Percentiles rank a stretch among this genome's conserved stretches.
Conservation (phyloP, 352 stramenopile genomes). For the Globisporangium carolinianum region DNA sequence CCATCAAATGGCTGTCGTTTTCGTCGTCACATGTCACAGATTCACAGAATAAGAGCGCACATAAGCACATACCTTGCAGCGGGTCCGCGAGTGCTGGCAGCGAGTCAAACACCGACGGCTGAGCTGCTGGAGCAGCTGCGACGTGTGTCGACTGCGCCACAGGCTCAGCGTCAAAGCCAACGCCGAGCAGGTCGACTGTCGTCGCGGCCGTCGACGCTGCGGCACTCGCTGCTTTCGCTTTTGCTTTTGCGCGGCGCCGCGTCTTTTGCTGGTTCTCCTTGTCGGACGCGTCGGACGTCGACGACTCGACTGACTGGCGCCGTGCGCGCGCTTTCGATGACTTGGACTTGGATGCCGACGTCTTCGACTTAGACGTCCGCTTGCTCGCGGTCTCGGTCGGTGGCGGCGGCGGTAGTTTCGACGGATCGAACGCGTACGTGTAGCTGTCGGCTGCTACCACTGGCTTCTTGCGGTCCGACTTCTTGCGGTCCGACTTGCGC, state of each 20-base stretch:
- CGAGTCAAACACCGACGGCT: constrained; percentile 35
- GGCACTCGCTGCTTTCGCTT: constrained; percentile 12
- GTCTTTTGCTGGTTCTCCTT: constrained; percentile 25
- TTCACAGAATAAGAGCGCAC: no score
- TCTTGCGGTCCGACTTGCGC: constrained; percentile 10
- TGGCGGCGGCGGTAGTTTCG: constrained; percentile 34
- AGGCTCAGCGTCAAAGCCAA: constrained; percentile 29
- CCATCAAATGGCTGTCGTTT: no score
- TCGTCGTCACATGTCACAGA: no score
- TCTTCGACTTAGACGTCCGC: constrained; percentile 16
- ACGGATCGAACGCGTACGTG: constrained; percentile 40
- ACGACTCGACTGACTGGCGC: constrained; percentile 32
- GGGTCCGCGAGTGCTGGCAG: constrained; percentile 16
- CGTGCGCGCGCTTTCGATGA: constrained; percentile 14
- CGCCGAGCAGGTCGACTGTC: constrained; percentile 43
- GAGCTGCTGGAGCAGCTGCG: neutral
- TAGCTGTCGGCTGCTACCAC: constrained; percentile 19
- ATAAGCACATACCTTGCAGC: constrained; percentile 20
- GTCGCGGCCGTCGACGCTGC: constrained; percentile 10
- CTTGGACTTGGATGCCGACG: constrained; percentile 10
- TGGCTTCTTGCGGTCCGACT: constrained; percentile 4
- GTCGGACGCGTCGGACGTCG: constrained; percentile 26
- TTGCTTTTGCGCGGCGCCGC: constrained; percentile 6
- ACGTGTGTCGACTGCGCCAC: constrained; percentile 6
- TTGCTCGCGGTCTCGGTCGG: constrained; percentile 17